Percentiles rank a stretch among this genome's conserved stretches.
phyloP scores from a whole-genome alignment of 148 eudicot genomes.

The Cornus kousa region DNA sequence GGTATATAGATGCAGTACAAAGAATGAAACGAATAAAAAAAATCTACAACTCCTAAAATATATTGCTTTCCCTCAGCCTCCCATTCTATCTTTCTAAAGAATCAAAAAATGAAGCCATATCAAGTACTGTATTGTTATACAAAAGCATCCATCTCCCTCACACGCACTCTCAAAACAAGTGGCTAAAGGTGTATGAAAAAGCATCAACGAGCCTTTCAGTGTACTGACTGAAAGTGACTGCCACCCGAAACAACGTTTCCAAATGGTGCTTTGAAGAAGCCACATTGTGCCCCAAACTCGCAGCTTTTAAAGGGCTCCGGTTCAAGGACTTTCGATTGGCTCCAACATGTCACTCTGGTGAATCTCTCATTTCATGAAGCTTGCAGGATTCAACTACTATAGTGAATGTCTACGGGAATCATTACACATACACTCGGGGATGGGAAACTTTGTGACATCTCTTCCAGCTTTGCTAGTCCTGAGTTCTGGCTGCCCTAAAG shows the following conservation, averaged over 20 bases:
- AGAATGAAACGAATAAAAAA: constrained; percentile 23
- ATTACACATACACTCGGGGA: constrained; percentile 93
- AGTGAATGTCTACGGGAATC: constrained; percentile 17
- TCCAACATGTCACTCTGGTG: not conserved
- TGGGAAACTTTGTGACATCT: constrained; percentile 91
- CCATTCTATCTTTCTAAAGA: not conserved
- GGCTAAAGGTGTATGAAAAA: not conserved
- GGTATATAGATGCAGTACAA: constrained; percentile 12
- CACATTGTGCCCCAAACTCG: not conserved
- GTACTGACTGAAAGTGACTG: not conserved
- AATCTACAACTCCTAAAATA: not conserved
- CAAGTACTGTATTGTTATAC: not conserved
- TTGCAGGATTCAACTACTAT: not conserved
- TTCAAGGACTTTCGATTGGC: not conserved
- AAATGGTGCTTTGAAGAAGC: not conserved
- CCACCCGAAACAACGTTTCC: not conserved
- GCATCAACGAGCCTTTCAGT: not conserved
- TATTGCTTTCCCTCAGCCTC: not conserved
- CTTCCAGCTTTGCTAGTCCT: constrained; percentile 74
- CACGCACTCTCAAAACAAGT: too few relatives aligned
- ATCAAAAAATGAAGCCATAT: not conserved
- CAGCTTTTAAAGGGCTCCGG: not conserved
- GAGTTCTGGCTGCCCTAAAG: constrained; percentile 86
- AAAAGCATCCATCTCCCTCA: not conserved
- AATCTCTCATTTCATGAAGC: not conserved